A percentile compares a stretch with the other conserved stretches of the same genome.
Evolutionary conservation across 2,329 filamentous ascomycete species (phyloP).

Genomic region (Pyrenochaeta sp.): DNA sequence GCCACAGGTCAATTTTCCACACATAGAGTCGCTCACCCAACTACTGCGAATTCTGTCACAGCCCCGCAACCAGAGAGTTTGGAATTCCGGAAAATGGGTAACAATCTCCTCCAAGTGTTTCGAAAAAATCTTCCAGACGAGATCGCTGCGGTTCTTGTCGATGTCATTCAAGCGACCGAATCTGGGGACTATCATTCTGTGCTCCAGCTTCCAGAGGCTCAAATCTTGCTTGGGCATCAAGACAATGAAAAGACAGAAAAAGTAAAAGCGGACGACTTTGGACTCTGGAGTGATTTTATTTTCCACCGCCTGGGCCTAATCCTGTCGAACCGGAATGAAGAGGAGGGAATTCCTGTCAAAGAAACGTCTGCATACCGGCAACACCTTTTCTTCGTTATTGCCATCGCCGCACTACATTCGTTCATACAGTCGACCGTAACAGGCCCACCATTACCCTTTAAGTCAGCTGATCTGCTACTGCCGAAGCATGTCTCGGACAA

Average conservation of each 20-base stretch:
- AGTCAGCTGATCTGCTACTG: conserved; percentile 58
- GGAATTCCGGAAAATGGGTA: conserved; percentile 47
- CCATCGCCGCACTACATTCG: conserved; percentile 73
- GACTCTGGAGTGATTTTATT: conserved; percentile 55
- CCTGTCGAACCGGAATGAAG: conserved; percentile 40
- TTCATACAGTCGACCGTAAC: conserved; percentile 91
- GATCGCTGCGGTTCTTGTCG: conserved; percentile 46
- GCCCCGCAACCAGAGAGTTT: conserved; percentile 25
- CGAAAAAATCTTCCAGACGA: conserved; percentile 52
- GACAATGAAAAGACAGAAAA: conserved; percentile 42
- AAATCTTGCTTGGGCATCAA: conserved; percentile 50
- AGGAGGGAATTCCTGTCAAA: conserved; percentile 25
- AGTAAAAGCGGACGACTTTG: conserved; percentile 42
- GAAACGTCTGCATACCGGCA: conserved; percentile 50
- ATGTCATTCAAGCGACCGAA: conserved; percentile 50
- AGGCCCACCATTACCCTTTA: conserved; percentile 76
- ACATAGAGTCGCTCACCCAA: conserved; percentile 37
- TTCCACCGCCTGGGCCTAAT: conserved; percentile 52
- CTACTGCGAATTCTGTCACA: conserved; percentile 27
- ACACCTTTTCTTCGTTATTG: conserved; percentile 61
- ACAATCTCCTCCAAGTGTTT: conserved; percentile 52
- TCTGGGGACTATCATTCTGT: conserved; percentile 52
- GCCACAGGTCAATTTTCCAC: conserved; percentile 39
- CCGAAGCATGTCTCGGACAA: conserved; percentile 55
- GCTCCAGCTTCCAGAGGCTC: conserved; percentile 49